These are phyloP conservation scores for Yamagishiella unicocca DNA, from an alignment of 139 green algal genomes.

Conservation along the genomic window DNA sequence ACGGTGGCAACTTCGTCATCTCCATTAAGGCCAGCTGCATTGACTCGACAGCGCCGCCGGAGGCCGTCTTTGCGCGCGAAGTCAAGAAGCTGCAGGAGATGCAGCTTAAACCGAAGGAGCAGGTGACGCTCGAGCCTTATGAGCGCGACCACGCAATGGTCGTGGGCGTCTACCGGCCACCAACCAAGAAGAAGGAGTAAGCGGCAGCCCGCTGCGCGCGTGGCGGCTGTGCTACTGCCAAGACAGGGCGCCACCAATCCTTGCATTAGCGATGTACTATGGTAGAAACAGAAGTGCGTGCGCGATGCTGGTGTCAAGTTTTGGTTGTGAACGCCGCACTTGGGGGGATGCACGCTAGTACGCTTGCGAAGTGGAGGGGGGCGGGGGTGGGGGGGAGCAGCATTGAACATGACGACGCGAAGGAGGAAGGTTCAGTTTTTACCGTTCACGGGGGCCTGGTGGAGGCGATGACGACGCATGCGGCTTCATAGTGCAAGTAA, in stretches of 20 bases:
- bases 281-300: neutral
- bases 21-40: conserved; percentile 99
- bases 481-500: neutral
- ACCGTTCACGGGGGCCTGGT: too few relatives aligned
- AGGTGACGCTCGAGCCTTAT: conserved; percentile 99
- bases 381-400: neutral
- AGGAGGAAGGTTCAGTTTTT: neutral
- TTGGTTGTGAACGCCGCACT: neutral
- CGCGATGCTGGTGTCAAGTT: neutral
- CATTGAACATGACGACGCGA: neutral
- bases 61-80: conserved; percentile 93
- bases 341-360: neutral
- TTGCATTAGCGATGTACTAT: neutral
- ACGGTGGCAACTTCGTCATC: conserved; percentile 98
- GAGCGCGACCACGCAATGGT: conserved; percentile 99
- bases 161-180: conserved; percentile 83
- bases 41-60: conserved; percentile 96
- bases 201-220: neutral
- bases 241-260: neutral
- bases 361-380: neutral
- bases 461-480: neutral
- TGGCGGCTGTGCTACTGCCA: neutral
- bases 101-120: conserved; percentile 97
- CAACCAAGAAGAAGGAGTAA: conserved; percentile 68
- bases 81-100: conserved; percentile 99